Percentiles rank a stretch among this genome's conserved stretches.
Conservation (phyloP, 352 stramenopile species). For the Pythium myriotylum region DNA sequence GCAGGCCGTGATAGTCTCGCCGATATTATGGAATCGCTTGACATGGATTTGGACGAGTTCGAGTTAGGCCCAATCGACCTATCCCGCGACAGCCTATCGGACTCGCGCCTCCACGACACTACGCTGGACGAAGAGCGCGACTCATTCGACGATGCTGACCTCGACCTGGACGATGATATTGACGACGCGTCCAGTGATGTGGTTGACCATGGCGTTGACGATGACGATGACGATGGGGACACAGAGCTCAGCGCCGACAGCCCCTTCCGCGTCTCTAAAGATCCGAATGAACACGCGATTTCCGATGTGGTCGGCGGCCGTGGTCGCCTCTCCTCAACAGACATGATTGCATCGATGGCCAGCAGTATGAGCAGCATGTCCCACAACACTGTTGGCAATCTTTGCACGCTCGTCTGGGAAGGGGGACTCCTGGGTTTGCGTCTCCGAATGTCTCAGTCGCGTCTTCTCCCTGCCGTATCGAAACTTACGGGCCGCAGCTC, state of each 20-base stretch:
- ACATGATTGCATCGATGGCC: constrained; percentile 70
- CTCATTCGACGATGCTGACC: constrained; percentile 65
- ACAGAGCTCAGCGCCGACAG: constrained; percentile 26
- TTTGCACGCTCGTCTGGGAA: constrained; percentile 86
- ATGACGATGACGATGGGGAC: constrained; percentile 38
- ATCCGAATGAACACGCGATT: constrained; percentile 63
- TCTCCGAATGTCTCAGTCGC: constrained; percentile 79
- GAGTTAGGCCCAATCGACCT: constrained; percentile 38
- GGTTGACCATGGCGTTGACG: constrained; percentile 48
- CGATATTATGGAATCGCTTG: constrained; percentile 83
- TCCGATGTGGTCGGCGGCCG: constrained; percentile 63
- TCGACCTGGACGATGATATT: constrained; percentile 48
- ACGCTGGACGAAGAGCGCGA: constrained; percentile 48
- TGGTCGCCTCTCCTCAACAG: constrained; percentile 66
- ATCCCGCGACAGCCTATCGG: constrained; percentile 27
- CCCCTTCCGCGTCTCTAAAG: constrained; percentile 31
- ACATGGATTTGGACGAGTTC: constrained; percentile 86
- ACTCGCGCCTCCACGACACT: constrained; percentile 18
- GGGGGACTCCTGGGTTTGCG: constrained; percentile 74
- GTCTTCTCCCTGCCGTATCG: constrained; percentile 78
- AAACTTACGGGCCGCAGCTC: constrained; percentile 86
- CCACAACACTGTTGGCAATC: constrained; percentile 55
- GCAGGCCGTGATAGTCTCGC: constrained; percentile 67
- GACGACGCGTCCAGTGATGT: constrained; percentile 38
- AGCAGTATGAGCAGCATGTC: constrained; percentile 66